A percentile compares a stretch with the other conserved stretches of the same genome.
These are phyloP conservation scores for Aspergillus ochraceoroseus DNA, from an alignment of 2,329 filamentous ascomycete genomes.

Conservation along the genomic window DNA sequence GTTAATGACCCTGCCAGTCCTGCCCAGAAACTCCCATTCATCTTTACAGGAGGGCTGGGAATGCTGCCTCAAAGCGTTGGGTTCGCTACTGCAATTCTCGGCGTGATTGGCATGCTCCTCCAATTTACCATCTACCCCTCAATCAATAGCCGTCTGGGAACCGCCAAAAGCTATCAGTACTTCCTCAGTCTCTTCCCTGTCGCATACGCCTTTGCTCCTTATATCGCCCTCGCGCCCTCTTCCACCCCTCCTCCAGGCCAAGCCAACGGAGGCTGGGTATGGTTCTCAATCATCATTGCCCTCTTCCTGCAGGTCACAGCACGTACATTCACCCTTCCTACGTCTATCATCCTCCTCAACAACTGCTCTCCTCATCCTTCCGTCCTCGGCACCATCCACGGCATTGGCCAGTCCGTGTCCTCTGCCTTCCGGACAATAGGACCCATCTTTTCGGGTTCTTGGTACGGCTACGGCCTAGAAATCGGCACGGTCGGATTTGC, in stretches of 20 bases:
- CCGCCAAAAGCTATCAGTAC: slow-evolving; percentile 61
- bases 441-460: slow-evolving; percentile 52
- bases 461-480: slow-evolving; percentile 53
- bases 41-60: slow-evolving; percentile 67
- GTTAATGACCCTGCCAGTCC: slow-evolving; percentile 38
- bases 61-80: slow-evolving; percentile 66
- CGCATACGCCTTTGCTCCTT: slow-evolving; percentile 66
- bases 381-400: slow-evolving; percentile 57
- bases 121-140: slow-evolving; percentile 67
- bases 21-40: slow-evolving; percentile 47
- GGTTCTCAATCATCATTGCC: slow-evolving; percentile 61
- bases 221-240: slow-evolving; percentile 63
- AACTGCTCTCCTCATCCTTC: slow-evolving; percentile 57
- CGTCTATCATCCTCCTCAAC: slow-evolving; percentile 56
- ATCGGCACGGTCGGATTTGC: slow-evolving; percentile 53
- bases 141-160: slow-evolving; percentile 63
- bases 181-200: slow-evolving; percentile 67
- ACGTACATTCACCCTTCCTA: slow-evolving; percentile 63
- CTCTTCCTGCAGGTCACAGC: slow-evolving; percentile 66
- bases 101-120: slow-evolving; percentile 66
- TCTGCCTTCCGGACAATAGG: slow-evolving; percentile 55
- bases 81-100: slow-evolving; percentile 68
- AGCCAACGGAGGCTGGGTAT: slow-evolving; percentile 49
- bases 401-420: slow-evolving; percentile 54
- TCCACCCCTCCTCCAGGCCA: slow-evolving; percentile 40